These are phyloP conservation scores for Ambrosia hybrid DNA, from an alignment of 140 eudicot species.

Conservation along the genomic window DNA sequence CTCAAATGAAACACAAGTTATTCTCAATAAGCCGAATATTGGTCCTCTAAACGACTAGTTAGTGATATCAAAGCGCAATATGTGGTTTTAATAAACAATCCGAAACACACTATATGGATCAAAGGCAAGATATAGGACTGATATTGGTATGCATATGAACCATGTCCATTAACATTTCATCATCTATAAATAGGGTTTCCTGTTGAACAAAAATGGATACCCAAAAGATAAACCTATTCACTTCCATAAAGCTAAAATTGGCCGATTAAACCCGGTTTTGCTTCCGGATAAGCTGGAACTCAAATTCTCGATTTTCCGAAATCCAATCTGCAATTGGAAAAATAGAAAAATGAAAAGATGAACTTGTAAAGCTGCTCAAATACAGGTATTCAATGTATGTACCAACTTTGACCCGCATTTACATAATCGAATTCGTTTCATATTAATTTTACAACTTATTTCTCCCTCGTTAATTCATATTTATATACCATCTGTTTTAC, in stretches of 20 bases:
- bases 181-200: not conserved
- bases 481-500: too few species aligned
- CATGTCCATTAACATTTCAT: not conserved
- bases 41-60: too few species aligned
- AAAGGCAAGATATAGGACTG: not conserved
- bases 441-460: too few species aligned
- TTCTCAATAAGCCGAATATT: too few species aligned
- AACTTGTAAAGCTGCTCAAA: too few species aligned
- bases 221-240: slow-evolving; percentile 37
- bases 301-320: slow-evolving; percentile 67
- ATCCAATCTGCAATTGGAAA: slow-evolving; percentile 74
- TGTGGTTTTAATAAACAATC: not conserved
- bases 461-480: too few species aligned
- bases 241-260: slow-evolving; percentile 88
- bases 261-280: slow-evolving; percentile 76
- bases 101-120: not conserved
- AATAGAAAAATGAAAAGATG: too few species aligned
- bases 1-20: too few species aligned
- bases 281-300: slow-evolving; percentile 57
- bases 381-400: too few species aligned
- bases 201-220: slow-evolving; percentile 28
- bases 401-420: too few species aligned
- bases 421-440: too few species aligned
- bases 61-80: not conserved
- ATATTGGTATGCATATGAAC: not conserved